Evolutionary conservation across 2,329 filamentous ascomycete genomes (phyloP).

Genomic region (Aquanectria penicillioides): DNA sequence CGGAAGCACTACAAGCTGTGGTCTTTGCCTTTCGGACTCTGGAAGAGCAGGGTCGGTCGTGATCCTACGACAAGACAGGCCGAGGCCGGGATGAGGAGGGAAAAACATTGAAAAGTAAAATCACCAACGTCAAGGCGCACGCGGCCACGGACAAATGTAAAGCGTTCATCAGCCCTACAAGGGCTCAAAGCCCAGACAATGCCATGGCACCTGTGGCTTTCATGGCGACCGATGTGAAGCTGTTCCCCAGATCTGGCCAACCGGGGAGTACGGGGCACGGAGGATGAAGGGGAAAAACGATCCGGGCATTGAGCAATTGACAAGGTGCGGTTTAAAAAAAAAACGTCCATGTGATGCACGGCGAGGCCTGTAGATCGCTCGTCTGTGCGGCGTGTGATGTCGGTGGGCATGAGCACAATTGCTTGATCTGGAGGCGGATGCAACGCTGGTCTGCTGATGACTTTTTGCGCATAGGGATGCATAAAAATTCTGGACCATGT

Average conservation of each 20-base stretch:
- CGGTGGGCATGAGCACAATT: neutral
- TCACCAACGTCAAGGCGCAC: neutral
- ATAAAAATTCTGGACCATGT: neutral
- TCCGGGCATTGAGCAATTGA: neutral
- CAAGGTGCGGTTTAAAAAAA: too few species aligned
- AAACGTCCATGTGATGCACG: too few species aligned
- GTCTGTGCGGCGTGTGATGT: conserved; percentile 4
- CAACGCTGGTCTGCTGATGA: conserved; percentile 1
- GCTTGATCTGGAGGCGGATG: neutral
- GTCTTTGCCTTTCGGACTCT: too few species aligned
- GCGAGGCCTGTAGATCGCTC: too few species aligned
- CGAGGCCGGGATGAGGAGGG: too few species aligned
- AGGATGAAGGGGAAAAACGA: too few species aligned
- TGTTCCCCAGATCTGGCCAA: neutral
- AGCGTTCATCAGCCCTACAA: too few species aligned
- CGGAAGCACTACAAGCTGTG: too few species aligned
- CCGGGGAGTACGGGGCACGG: too few species aligned
- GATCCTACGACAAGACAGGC: too few species aligned
- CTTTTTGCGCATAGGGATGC: conserved; percentile 5
- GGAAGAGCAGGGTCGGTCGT: too few species aligned
- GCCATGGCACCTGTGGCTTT: neutral
- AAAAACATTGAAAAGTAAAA: neutral
- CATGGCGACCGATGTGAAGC: neutral
- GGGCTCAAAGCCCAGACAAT: neutral
- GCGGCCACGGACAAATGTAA: too few species aligned